phyloP scores from a whole-genome alignment of 106 monocot species.

The Ottelia alismoides region DNA sequence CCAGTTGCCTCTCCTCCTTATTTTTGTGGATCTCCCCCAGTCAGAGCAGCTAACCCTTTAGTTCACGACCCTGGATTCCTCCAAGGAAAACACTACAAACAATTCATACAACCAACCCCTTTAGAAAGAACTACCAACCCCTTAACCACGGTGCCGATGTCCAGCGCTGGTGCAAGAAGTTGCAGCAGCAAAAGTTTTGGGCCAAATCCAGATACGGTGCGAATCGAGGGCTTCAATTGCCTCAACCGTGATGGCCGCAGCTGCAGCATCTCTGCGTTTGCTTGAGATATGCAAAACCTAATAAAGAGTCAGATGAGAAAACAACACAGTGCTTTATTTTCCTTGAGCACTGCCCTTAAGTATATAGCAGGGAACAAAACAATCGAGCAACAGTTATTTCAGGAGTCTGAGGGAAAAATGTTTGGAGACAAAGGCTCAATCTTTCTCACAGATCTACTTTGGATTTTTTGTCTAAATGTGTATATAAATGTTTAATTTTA shows the following conservation, averaged over 20 bases:
- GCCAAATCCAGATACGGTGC: slow-evolving; percentile 9
- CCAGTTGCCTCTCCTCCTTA: slow-evolving; percentile 35
- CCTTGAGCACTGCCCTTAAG: too few species aligned
- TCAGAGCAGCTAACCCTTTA: slow-evolving; percentile 44
- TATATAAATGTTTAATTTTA: too few species aligned
- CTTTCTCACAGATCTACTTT: too few species aligned
- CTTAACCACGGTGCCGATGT: background rate
- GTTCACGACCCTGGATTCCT: slow-evolving; percentile 56
- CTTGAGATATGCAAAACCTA: slow-evolving; percentile 2
- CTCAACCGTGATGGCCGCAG: slow-evolving; percentile 4
- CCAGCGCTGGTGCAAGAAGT: background rate
- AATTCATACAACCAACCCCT: background rate
- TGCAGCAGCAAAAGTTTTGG: slow-evolving; percentile 12
- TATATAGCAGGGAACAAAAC: too few species aligned
- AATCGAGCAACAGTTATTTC: too few species aligned
- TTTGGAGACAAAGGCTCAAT: too few species aligned
- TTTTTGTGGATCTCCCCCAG: slow-evolving; percentile 65
- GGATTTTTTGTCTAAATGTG: too few species aligned
- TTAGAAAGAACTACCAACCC: background rate
- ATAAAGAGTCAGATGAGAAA: too few species aligned
- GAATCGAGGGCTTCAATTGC: slow-evolving; percentile 22
- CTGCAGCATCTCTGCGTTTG: slow-evolving; percentile 16
- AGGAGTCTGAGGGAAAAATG: too few species aligned
- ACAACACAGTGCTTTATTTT: too few species aligned
- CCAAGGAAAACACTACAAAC: slow-evolving; percentile 9